phyloP scores from a whole-genome alignment of 768 basidiomycete species.

The Boletellus ananiceps region DNA sequence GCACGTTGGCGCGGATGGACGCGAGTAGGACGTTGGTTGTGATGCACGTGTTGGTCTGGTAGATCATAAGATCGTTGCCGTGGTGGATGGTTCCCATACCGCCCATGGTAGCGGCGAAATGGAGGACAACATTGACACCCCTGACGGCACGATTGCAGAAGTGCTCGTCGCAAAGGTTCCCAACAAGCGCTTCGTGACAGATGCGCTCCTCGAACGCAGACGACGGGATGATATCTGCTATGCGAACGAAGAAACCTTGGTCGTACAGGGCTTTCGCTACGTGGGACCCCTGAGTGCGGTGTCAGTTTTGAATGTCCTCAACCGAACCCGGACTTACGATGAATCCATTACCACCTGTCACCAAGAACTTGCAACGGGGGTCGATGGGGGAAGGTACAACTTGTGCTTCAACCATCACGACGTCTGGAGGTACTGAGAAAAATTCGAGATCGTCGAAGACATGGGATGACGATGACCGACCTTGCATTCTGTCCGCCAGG shows the following conservation, averaged over 20 bases:
- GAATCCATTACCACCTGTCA: constrained; percentile 52
- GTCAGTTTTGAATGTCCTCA: not conserved
- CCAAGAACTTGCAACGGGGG: constrained; percentile 26
- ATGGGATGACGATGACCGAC: not conserved
- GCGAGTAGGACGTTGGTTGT: constrained; percentile 45
- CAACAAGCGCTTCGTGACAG: constrained; percentile 37
- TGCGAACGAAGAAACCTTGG: constrained; percentile 34
- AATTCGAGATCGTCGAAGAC: too few species aligned
- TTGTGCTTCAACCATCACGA: constrained; percentile 1
- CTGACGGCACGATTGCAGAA: constrained; percentile 36
- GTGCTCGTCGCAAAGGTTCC: constrained; percentile 42
- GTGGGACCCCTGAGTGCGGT: constrained; percentile 44
- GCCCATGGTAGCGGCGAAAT: constrained; percentile 61
- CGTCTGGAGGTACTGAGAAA: not conserved
- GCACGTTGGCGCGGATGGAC: constrained; percentile 34
- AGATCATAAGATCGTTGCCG: constrained; percentile 46
- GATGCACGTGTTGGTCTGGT: constrained; percentile 47
- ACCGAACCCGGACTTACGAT: constrained; percentile 35
- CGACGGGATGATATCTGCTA: constrained; percentile 38
- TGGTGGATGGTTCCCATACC: constrained; percentile 61
- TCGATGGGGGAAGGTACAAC: not conserved
- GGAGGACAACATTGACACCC: constrained; percentile 44
- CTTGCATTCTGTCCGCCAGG: not conserved
- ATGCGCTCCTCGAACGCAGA: constrained; percentile 20
- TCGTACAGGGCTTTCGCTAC: constrained; percentile 38